Conservation (phyloP, 1,139 yeast species). For the Suhomyces wounanorum region DNA sequence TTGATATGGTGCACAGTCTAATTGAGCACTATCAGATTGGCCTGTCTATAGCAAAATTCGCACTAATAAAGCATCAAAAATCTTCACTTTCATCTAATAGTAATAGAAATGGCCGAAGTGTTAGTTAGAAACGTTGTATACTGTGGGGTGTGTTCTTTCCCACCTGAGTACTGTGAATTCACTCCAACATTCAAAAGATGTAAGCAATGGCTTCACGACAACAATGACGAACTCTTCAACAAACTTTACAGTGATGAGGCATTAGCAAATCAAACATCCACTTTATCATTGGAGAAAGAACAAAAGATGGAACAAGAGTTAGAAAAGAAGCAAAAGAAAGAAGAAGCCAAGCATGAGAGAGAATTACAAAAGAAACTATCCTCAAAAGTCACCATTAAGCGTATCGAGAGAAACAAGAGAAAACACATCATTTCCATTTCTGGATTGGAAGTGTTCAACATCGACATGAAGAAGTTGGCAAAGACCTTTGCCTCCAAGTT, state of each 20-base stretch:
- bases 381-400: conserved; percentile 77
- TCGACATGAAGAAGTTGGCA: conserved; percentile 87
- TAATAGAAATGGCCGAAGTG: conserved; percentile 34
- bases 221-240: conserved; percentile 57
- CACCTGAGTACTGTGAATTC: conserved; percentile 94
- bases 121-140: conserved; percentile 55
- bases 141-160: conserved; percentile 84
- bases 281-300: conserved; percentile 72
- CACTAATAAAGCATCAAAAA: conserved; percentile 1
- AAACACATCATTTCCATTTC: conserved; percentile 85
- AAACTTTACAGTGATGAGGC: conserved; percentile 63
- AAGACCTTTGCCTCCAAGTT: conserved; percentile 92
- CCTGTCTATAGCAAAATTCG: conserved; percentile 1
- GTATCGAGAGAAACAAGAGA: conserved; percentile 88
- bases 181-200: conserved; percentile 82
- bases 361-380: conserved; percentile 77
- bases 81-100: conserved; percentile 1
- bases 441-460: conserved; percentile 85
- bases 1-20: too few species aligned
- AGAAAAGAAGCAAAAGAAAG: conserved; percentile 83
- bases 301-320: conserved; percentile 80
- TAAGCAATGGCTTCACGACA: conserved; percentile 73
- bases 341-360: conserved; percentile 84
- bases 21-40: too few species aligned
- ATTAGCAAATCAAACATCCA: conserved; percentile 52